phyloP scores from a whole-genome alignment of 768 basidiomycete species.

The Mycena indigotica region DNA sequence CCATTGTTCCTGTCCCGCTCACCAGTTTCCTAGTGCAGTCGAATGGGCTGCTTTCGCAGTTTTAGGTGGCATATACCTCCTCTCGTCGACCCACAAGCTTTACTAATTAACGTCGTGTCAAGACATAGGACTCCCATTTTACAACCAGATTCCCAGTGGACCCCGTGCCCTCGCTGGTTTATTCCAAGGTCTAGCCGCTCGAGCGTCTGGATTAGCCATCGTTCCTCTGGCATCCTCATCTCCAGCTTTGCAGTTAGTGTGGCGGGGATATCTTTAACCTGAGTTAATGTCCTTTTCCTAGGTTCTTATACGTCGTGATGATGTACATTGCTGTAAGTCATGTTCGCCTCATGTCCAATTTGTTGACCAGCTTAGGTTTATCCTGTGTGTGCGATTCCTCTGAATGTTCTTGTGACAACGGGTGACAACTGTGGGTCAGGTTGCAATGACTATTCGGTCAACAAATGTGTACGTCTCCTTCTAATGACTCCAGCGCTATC shows the following conservation, averaged over 20 bases:
- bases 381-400: slow-evolving; percentile 40
- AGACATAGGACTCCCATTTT: slow-evolving; percentile 46
- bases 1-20: neutral
- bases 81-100: neutral
- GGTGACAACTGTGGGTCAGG: slow-evolving; percentile 32
- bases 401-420: neutral
- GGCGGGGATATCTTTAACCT: too few relatives aligned
- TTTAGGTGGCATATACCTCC: slow-evolving; percentile 41
- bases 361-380: slow-evolving; percentile 37
- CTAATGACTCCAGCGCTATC: neutral
- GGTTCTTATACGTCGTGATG: slow-evolving; percentile 76
- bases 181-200: slow-evolving; percentile 56
- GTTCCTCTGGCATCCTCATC: slow-evolving; percentile 52
- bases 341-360: neutral
- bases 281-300: too few relatives aligned
- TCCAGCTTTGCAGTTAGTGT: slow-evolving; percentile 66
- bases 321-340: slow-evolving; percentile 66
- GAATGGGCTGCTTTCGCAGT: slow-evolving; percentile 77
- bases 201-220: slow-evolving; percentile 57
- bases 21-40: slow-evolving; percentile 47
- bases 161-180: slow-evolving; percentile 46
- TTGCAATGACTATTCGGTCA: slow-evolving; percentile 66
- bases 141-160: slow-evolving; percentile 40
- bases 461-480: slow-evolving; percentile 53
- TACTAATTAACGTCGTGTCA: neutral